A percentile compares a stretch with the other conserved stretches of the same genome.
Evolutionary conservation across 495 filamentous ascomycete species (phyloP).

Genomic region (Neurospora sublineolata): DNA sequence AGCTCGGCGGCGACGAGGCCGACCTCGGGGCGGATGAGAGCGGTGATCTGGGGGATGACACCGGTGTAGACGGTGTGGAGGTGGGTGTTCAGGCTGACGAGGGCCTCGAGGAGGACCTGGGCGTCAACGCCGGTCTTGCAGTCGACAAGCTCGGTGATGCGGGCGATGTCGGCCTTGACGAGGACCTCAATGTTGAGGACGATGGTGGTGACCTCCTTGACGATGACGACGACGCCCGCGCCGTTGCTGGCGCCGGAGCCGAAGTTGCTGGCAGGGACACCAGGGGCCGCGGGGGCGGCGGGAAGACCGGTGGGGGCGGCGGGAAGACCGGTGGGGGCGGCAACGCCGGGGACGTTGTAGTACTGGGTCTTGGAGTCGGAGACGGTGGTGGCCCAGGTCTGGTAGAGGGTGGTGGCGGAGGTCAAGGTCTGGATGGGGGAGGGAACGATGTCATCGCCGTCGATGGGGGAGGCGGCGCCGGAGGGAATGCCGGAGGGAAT

Average conservation of each 20-base stretch:
- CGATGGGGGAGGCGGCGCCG: neutral
- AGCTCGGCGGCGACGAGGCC: slow-evolving; percentile 1
- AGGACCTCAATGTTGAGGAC: slow-evolving; percentile 2
- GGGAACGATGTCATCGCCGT: neutral
- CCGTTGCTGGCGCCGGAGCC: neutral
- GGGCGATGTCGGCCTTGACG: neutral
- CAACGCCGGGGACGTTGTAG: neutral
- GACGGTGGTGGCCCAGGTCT: neutral
- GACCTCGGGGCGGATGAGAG: neutral
- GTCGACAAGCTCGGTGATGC: neutral
- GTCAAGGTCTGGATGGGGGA: neutral
- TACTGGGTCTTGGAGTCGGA: neutral
- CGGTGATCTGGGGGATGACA: neutral
- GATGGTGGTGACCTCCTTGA: slow-evolving; percentile 1
- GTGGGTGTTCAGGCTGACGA: slow-evolving; percentile 3
- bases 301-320: neutral
- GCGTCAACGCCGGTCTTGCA: neutral
- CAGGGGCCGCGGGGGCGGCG: neutral
- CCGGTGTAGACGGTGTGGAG: neutral
- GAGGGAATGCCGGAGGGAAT: too few relatives aligned
- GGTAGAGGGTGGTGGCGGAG: neutral
- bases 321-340: neutral
- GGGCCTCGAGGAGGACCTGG: neutral
- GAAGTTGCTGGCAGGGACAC: neutral
- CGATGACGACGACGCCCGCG: neutral